Conservation (phyloP, 306 rosid genomes). For the Cajanus cajan region DNA sequence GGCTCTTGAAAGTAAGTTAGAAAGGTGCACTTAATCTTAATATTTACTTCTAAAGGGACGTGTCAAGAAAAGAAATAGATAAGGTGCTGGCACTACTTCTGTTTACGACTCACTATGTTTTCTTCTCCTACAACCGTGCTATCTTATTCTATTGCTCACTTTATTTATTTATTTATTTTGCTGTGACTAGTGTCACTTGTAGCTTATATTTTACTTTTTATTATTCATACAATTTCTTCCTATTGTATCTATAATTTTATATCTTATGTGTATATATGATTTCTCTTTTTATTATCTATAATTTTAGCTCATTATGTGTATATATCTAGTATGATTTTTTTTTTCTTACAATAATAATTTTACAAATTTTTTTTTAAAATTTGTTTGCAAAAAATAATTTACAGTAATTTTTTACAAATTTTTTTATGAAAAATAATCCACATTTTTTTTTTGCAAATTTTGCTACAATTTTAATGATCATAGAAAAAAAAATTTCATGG, state of each 20-base stretch:
- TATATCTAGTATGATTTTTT: too few relatives aligned
- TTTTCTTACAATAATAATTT: too few relatives aligned
- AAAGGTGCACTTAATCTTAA: conserved; percentile 8
- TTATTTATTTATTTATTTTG: too few relatives aligned
- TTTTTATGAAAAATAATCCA: too few relatives aligned
- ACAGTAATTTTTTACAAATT: too few relatives aligned
- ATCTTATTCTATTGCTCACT: background rate
- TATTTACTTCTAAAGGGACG: conserved; percentile 54
- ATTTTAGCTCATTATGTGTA: too few relatives aligned
- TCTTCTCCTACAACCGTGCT: background rate
- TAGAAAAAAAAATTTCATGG: too few relatives aligned
- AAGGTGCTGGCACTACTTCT: conserved; percentile 41
- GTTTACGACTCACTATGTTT: background rate
- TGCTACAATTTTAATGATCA: too few relatives aligned
- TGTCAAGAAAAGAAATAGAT: conserved; percentile 56
- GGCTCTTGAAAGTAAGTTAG: conserved; percentile 20
- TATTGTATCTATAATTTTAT: background rate
- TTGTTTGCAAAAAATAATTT: too few relatives aligned
- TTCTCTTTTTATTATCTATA: too few relatives aligned
- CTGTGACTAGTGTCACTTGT: background rate
- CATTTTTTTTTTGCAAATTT: too few relatives aligned
- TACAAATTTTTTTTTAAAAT: too few relatives aligned
- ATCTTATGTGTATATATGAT: background rate
- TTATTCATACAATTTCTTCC: background rate
- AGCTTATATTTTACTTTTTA: background rate